Conservation (phyloP, 345 rosid genomes). For the Bruguiera sexangula region DNA sequence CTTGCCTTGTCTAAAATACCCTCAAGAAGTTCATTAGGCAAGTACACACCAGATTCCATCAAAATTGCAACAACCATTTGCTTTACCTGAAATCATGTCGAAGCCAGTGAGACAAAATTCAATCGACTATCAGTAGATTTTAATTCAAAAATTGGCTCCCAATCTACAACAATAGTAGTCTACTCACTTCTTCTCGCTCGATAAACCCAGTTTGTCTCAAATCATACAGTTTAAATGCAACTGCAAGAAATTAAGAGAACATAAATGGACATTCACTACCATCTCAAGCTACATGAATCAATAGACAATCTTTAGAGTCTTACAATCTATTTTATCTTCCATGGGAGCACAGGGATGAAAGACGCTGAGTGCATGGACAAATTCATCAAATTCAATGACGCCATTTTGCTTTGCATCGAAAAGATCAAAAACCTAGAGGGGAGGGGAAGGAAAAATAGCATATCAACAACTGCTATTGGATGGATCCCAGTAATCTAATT, state of each 20-base stretch:
- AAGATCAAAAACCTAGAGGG: slow-evolving; percentile 64
- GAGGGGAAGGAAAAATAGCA: not conserved
- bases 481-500: not conserved
- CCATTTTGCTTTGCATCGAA: slow-evolving; percentile 87
- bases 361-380: slow-evolving; percentile 62
- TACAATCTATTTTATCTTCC: slow-evolving; percentile 79
- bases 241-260: slow-evolving; percentile 39
- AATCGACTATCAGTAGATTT: not conserved
- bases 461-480: no score
- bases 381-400: slow-evolving; percentile 85
- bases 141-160: not conserved
- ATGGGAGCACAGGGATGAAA: slow-evolving; percentile 76
- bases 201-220: slow-evolving; percentile 80
- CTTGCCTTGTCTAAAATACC: slow-evolving; percentile 66
- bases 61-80: slow-evolving; percentile 76
- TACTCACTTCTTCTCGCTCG: slow-evolving; percentile 76
- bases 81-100: slow-evolving; percentile 51
- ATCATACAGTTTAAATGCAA: slow-evolving; percentile 81
- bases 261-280: not conserved
- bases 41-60: slow-evolving; percentile 53
- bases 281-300: not conserved
- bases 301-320: slow-evolving; percentile 24
- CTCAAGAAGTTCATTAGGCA: slow-evolving; percentile 60
- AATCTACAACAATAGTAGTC: not conserved
- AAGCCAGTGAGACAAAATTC: not conserved